Conservation (phyloP, 2,329 filamentous ascomycete genomes). For the Zasmidium cellare region DNA sequence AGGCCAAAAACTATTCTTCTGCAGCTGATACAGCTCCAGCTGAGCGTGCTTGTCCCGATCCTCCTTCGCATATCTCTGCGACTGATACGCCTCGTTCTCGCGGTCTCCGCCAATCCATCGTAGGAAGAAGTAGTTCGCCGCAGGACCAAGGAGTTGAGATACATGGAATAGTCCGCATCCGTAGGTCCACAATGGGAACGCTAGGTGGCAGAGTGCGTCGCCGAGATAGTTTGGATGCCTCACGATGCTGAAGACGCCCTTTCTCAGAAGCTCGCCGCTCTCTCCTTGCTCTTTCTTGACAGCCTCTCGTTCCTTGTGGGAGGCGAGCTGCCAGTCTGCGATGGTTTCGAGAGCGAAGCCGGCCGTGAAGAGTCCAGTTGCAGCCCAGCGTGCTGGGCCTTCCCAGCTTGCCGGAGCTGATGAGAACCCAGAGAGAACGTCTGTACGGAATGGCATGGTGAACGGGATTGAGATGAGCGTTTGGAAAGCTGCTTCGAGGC, state of each 20-base stretch:
- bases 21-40: conserved; percentile 51
- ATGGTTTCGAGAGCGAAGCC: conserved; percentile 58
- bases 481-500: conserved; percentile 60
- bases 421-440: conserved; percentile 11
- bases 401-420: conserved; percentile 34
- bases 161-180: conserved; percentile 57
- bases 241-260: conserved; percentile 64
- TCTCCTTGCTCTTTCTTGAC: conserved; percentile 24
- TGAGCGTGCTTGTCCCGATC: conserved; percentile 55
- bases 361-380: conserved; percentile 56
- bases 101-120: conserved; percentile 59
- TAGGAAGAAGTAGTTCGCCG: conserved; percentile 61
- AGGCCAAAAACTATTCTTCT: conserved; percentile 64
- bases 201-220: conserved; percentile 59
- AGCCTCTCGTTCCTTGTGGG: conserved; percentile 47
- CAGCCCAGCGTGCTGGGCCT: conserved; percentile 34
- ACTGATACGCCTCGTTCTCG: conserved; percentile 55
- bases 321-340: conserved; percentile 58
- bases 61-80: conserved; percentile 52
- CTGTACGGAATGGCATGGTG: conserved; percentile 51
- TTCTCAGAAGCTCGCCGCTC: conserved; percentile 44
- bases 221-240: conserved; percentile 66
- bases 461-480: conserved; percentile 59
- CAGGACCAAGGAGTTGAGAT: conserved; percentile 55
- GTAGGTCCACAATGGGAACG: conserved; percentile 60